Conservation (phyloP, 2,329 filamentous ascomycete species). For the Aureobasidium sp. region DNA sequence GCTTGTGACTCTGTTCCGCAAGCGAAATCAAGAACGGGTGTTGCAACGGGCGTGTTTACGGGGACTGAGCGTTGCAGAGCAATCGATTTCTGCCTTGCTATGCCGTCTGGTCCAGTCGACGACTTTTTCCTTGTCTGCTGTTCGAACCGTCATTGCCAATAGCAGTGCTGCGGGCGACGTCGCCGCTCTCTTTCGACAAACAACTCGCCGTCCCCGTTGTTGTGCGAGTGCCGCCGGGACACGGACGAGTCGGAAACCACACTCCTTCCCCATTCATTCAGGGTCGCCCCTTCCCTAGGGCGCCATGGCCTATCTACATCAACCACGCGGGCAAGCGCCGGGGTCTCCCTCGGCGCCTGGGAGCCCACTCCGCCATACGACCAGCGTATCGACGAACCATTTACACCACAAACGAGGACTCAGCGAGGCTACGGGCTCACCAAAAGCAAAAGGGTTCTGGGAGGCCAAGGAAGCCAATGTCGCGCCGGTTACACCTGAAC, state of each 20-base stretch:
- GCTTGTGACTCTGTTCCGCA: not conserved
- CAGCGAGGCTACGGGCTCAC: constrained; percentile 9
- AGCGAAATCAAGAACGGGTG: constrained; percentile 11
- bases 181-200: not conserved
- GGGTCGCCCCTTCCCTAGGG: constrained; percentile 1
- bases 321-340: constrained; percentile 3
- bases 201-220: not conserved
- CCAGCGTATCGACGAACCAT: not conserved
- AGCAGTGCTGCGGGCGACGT: constrained; percentile 7
- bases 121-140: constrained; percentile 1
- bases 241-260: not conserved
- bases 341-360: not conserved
- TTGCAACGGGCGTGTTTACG: constrained; percentile 11
- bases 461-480: constrained; percentile 9
- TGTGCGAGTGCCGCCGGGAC: constrained; percentile 1
- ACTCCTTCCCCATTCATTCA: not conserved
- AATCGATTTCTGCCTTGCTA: constrained; percentile 11
- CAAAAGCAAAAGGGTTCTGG: constrained; percentile 11
- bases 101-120: constrained; percentile 2
- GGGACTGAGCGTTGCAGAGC: constrained; percentile 8
- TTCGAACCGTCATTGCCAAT: not conserved
- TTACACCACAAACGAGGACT: constrained; percentile 11
- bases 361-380: constrained; percentile 3
- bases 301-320: constrained; percentile 6
- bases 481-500: constrained; percentile 9